Conservation (phyloP, 371 early-diverging fungal species). For the Syncephalastrum racemosum region DNA sequence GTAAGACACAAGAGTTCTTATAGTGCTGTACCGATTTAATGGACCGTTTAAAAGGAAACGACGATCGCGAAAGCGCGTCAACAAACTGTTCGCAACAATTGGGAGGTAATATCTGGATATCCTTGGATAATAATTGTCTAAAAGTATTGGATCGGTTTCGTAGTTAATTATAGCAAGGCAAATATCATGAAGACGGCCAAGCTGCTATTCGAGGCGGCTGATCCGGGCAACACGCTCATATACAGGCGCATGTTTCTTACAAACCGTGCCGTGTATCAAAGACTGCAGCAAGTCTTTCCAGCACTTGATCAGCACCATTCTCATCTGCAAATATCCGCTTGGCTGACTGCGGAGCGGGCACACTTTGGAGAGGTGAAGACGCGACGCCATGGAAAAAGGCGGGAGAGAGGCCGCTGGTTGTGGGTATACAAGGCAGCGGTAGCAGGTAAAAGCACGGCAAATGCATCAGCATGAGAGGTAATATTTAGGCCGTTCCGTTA, state of each 20-base stretch:
- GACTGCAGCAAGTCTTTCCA: slow-evolving; percentile 1
- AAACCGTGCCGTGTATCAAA: slow-evolving; percentile 5
- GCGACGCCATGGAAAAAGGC: not conserved
- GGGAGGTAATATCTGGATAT: too few species aligned
- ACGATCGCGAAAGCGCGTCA: too few species aligned
- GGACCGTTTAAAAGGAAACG: too few species aligned
- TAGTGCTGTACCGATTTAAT: too few species aligned
- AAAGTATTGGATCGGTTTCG: not conserved
- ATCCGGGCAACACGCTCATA: not conserved
- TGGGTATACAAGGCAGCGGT: not conserved
- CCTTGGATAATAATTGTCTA: not conserved
- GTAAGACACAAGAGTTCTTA: too few species aligned
- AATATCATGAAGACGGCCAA: slow-evolving; percentile 10
- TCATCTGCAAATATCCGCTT: not conserved
- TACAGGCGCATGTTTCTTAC: not conserved
- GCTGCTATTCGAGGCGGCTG: not conserved
- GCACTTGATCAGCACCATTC: not conserved
- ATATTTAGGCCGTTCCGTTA: slow-evolving; percentile 4
- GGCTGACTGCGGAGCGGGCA: slow-evolving; percentile 6
- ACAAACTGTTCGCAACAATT: too few species aligned
- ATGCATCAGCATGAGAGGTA: slow-evolving; percentile 4
- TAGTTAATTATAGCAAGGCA: slow-evolving; percentile 14
- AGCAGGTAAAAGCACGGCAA: too few species aligned
- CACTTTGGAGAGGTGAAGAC: slow-evolving; percentile 1
- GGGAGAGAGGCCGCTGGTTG: slow-evolving; percentile 5